These are phyloP conservation scores for Boletus rubescentipes DNA, from an alignment of 768 basidiomycete species.

Conservation along the genomic window DNA sequence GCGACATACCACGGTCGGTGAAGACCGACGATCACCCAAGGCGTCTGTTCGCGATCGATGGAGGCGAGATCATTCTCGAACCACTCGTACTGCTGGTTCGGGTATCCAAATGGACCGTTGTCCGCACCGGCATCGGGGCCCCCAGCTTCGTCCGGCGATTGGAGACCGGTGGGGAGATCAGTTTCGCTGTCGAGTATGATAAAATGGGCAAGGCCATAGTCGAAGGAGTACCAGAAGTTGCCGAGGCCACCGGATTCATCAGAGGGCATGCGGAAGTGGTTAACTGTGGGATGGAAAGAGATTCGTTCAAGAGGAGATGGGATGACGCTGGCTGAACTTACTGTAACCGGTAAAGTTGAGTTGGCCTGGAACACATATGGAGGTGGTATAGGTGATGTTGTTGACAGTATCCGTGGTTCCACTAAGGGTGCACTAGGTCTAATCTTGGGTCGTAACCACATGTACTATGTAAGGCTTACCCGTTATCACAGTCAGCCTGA, in stretches of 20 bases:
- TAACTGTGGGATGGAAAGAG: constrained; percentile 13
- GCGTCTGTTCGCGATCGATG: constrained; percentile 24
- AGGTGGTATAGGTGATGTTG: constrained; percentile 27
- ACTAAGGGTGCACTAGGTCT: constrained; percentile 1
- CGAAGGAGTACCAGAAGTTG: constrained; percentile 34
- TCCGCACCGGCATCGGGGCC: constrained; percentile 21
- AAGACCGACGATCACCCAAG: constrained; percentile 29
- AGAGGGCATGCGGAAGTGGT: constrained; percentile 30
- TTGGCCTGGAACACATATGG: constrained; percentile 28
- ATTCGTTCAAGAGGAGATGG: not conserved
- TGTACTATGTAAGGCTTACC: constrained; percentile 17
- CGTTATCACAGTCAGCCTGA: constrained; percentile 31
- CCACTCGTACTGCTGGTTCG: constrained; percentile 30
- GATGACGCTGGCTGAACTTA: constrained; percentile 4
- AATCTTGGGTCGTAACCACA: not conserved
- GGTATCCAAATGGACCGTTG: constrained; percentile 28
- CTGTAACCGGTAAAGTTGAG: constrained; percentile 30
- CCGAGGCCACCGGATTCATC: constrained; percentile 24
- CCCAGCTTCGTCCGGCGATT: constrained; percentile 22
- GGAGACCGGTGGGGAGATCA: constrained; percentile 25
- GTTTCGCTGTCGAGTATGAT: constrained; percentile 25
- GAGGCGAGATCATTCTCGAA: constrained; percentile 26
- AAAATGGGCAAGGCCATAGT: constrained; percentile 31
- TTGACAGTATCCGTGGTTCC: constrained; percentile 23
- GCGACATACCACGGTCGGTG: constrained; percentile 29